A percentile compares a stretch with the other conserved stretches of the same genome.
Conservation (phyloP, 2,329 filamentous ascomycete species). For the Stachybotrys elegans region DNA sequence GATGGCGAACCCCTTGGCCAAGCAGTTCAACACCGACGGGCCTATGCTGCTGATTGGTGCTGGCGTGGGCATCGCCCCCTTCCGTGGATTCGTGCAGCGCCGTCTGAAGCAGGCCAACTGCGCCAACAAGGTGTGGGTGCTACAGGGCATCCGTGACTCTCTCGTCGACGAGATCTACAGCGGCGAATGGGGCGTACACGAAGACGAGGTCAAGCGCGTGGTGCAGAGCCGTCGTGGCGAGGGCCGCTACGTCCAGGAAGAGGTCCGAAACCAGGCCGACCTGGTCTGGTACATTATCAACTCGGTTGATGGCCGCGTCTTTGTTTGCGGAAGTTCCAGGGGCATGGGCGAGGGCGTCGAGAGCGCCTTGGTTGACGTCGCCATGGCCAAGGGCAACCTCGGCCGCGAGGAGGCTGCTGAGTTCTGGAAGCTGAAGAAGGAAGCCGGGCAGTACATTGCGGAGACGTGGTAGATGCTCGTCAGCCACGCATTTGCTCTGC, state of each 20-base stretch:
- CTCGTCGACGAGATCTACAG: slow-evolving; percentile 94
- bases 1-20: slow-evolving; percentile 93
- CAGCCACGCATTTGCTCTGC: no score
- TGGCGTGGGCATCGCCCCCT: slow-evolving; percentile 93
- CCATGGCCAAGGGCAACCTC: slow-evolving; percentile 87
- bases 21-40: slow-evolving; percentile 86
- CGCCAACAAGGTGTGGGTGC: slow-evolving; percentile 95
- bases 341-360: slow-evolving; percentile 98
- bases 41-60: slow-evolving; percentile 97
- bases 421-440: slow-evolving; percentile 91
- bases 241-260: slow-evolving; percentile 92
- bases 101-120: slow-evolving; percentile 91
- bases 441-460: slow-evolving; percentile 91
- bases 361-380: slow-evolving; percentile 78
- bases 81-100: slow-evolving; percentile 95
- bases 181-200: slow-evolving; percentile 92
- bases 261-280: slow-evolving; percentile 84
- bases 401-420: slow-evolving; percentile 74
- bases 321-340: slow-evolving; percentile 91
- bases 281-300: slow-evolving; percentile 99
- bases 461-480: slow-evolving; percentile 61
- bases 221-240: slow-evolving; percentile 72
- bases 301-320: slow-evolving; percentile 88
- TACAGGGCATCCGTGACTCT: slow-evolving; percentile 91
- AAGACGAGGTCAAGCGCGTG: slow-evolving; percentile 78